Evolutionary conservation across 768 basidiomycete genomes (phyloP), one percentile per base, ranked within the genome.

Genomic region (Roridomyces roridus): DNA sequence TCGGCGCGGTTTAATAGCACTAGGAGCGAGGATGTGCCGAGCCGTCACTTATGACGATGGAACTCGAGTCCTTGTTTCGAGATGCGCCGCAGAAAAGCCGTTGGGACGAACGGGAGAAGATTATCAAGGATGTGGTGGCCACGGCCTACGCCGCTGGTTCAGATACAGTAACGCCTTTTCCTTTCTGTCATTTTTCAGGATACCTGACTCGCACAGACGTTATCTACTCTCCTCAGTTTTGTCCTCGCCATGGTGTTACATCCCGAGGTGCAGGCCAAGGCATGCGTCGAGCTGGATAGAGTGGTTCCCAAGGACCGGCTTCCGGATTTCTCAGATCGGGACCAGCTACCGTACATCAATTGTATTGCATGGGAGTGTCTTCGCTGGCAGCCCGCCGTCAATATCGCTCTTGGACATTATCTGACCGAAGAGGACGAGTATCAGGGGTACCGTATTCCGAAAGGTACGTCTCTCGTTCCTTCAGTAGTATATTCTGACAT

Each of bases 361-460:
- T 78, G 78, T 4, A 70, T 79, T 34, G 67, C 74, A 6, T 74
- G 68, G 43, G 80, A 81, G 51, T 67, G 73, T 34, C 62, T 75
- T 5, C 70, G 74, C 65, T 76, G 62, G 58, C 45, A 51, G 21
- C 58, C 55, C 2, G 14, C 42, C 17, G 60, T 44, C 10, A 53
- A 57, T 25, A 37, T 64, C 21, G 44, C 46, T 24, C 44, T 51
- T 2, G 57, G 46, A 4, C 58, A 64, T 20, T 62, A 45, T 20
- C 23, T 58, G 5, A 75, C 75, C 2, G 63, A 74, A 12, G 71
- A 79, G 28, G 81, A 79, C 50, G 69, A 77, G 35, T 81, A 80
- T 57, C 68, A 74, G 8, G 76, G 79, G 7, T 76, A 72, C 46
- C 61, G 72, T 23, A 80, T 82, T 42, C 77, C 82, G 4, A 75